These are phyloP conservation scores for Aspergillus sp. DNA, from an alignment of 2,329 filamentous ascomycete species.

Conservation along the genomic window DNA sequence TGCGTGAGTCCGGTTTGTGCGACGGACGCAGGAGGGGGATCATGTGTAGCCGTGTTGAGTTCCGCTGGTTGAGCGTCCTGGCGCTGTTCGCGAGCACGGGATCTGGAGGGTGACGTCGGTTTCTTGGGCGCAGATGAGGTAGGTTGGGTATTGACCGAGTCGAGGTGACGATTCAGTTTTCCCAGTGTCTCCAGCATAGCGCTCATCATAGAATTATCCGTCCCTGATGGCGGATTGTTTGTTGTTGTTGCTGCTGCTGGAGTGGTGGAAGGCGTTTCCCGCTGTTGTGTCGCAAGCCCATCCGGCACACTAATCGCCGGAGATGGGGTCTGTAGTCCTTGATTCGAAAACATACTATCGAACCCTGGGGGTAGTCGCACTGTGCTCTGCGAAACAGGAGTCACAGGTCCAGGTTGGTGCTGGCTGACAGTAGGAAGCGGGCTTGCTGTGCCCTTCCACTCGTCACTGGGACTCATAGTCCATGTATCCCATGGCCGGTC, in stretches of 20 bases:
- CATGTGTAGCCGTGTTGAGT: neutral
- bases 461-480: neutral
- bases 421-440: constrained; percentile 4
- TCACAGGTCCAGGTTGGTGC: constrained; percentile 3
- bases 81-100: neutral
- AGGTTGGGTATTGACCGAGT: constrained; percentile 25
- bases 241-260: neutral
- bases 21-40: neutral
- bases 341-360: constrained; percentile 41
- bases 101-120: constrained; percentile 6
- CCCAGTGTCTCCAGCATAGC: constrained; percentile 40
- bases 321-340: constrained; percentile 3
- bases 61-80: neutral
- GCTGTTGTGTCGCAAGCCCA: neutral
- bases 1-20: neutral
- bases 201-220: constrained; percentile 27
- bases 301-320: neutral
- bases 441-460: constrained; percentile 10
- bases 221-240: neutral
- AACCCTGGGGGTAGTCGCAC: constrained; percentile 41
- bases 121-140: constrained; percentile 27
- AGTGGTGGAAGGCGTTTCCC: neutral
- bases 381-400: constrained; percentile 19
- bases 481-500: constrained; percentile 13
- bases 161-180: constrained; percentile 41